phyloP scores from a whole-genome alignment of 495 filamentous ascomycete genomes.

The Trichoderma asperelloides region DNA sequence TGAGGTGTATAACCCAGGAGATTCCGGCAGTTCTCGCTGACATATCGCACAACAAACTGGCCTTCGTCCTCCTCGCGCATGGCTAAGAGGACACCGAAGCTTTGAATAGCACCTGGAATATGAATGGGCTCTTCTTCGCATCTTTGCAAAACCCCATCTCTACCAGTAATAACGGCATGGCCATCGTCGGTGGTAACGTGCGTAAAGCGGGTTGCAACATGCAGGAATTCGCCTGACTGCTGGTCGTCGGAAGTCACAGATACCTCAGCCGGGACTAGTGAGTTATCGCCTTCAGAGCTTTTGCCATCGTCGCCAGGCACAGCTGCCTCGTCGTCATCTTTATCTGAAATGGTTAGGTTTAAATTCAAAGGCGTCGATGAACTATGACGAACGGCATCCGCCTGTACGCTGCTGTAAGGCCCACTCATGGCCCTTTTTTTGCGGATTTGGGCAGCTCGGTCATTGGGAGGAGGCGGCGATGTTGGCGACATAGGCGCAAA shows the following conservation, averaged over 20 bases:
- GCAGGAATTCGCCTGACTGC: conserved; percentile 24
- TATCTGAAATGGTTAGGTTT: conserved; percentile 18
- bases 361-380: conserved; percentile 18
- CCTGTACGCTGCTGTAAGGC: conserved; percentile 22
- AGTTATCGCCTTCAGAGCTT: background rate
- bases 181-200: conserved; percentile 72
- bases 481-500: background rate
- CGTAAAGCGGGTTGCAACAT: conserved; percentile 65
- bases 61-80: conserved; percentile 64
- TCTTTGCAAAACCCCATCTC: conserved; percentile 58
- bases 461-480: background rate
- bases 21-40: conserved; percentile 74
- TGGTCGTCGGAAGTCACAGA: background rate
- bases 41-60: conserved; percentile 62
- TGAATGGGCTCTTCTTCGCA: conserved; percentile 95
- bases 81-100: conserved; percentile 72
- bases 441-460: conserved; percentile 5
- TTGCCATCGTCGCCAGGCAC: background rate
- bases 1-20: conserved; percentile 74
- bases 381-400: conserved; percentile 19
- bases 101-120: conserved; percentile 82
- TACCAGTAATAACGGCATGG: conserved; percentile 78
- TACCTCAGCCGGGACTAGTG: background rate
- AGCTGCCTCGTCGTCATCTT: conserved; percentile 26
- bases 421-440: conserved; percentile 20